phyloP scores from a whole-genome alignment of 1,284 basidiomycete species.

The Austropuccinia psidii region DNA sequence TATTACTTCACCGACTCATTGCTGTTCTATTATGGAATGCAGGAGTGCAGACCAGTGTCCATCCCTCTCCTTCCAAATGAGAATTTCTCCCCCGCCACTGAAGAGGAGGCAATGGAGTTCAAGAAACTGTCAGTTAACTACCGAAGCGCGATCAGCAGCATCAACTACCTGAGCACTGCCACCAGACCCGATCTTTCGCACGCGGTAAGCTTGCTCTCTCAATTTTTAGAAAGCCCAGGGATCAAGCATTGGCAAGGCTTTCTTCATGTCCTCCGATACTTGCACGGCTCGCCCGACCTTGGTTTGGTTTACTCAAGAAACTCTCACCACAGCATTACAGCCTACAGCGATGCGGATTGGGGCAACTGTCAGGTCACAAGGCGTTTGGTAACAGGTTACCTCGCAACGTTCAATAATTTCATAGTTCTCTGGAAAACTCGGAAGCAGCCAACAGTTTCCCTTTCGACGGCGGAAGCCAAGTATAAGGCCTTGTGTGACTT shows the following conservation, averaged over 20 bases:
- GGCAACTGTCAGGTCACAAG: constrained; percentile 46
- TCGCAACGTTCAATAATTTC: constrained; percentile 45
- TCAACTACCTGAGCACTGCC: neutral
- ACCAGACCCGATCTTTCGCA: neutral
- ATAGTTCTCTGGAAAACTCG: constrained; percentile 50
- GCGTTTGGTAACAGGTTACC: constrained; percentile 49
- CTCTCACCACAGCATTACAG: too few relatives aligned
- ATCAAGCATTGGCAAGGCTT: neutral
- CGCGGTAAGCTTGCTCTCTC: neutral
- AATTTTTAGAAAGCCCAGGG: neutral
- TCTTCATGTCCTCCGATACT: neutral
- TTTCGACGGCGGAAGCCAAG: constrained; percentile 51
- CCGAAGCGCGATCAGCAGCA: neutral
- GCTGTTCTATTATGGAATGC: too few relatives aligned
- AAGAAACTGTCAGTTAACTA: neutral
- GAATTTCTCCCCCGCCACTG: too few relatives aligned
- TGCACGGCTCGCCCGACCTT: neutral
- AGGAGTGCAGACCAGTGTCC: too few relatives aligned
- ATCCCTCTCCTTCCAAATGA: too few relatives aligned
- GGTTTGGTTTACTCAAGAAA: too few relatives aligned
- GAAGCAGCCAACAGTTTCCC: constrained; percentile 48
- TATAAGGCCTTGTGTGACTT: constrained; percentile 54
- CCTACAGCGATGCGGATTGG: constrained; percentile 52
- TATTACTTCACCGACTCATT: too few relatives aligned
- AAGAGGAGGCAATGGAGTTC: too few relatives aligned